Evolutionary conservation across 768 basidiomycete genomes (phyloP).

Genomic region (Mycena vulgaris): DNA sequence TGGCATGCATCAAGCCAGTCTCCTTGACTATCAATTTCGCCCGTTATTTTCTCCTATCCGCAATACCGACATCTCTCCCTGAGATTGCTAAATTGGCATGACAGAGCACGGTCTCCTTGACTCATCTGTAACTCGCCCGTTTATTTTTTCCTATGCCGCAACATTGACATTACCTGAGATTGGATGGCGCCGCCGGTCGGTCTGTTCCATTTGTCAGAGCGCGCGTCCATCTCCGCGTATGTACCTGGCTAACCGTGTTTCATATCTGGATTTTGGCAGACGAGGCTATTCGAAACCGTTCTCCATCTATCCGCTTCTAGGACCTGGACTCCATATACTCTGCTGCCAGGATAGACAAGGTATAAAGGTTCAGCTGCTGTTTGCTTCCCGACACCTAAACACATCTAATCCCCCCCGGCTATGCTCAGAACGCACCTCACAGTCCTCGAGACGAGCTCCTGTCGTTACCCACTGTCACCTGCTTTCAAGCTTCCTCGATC

Average conservation of each 20-base stretch:
- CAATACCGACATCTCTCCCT: no score
- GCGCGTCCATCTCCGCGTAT: conserved; percentile 38
- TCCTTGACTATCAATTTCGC: no score
- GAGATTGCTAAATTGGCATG: conserved; percentile 18
- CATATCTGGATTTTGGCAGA: conserved; percentile 47
- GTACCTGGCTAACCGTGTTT: conserved; percentile 46
- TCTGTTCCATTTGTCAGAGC: conserved; percentile 39
- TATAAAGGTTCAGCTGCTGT: conserved; percentile 41
- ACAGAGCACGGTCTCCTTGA: conserved; percentile 14
- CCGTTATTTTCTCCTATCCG: no score
- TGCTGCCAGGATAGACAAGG: conserved; percentile 30
- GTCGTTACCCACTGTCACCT: conserved; percentile 59
- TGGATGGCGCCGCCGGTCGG: conserved; percentile 32
- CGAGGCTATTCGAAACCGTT: conserved; percentile 53
- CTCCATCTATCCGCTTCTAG: conserved; percentile 42
- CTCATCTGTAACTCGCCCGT: neutral
- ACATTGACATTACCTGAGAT: conserved; percentile 24
- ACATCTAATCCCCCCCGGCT: conserved; percentile 33
- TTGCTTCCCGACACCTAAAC: conserved; percentile 39
- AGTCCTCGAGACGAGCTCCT: conserved; percentile 64
- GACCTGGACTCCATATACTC: conserved; percentile 43
- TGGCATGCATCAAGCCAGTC: no score
- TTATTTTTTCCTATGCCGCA: conserved; percentile 27
- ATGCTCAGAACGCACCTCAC: conserved; percentile 66
- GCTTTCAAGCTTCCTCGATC: conserved; percentile 68